These are phyloP conservation scores for Eucalyptus sp. DNA, from an alignment of 345 rosid species.

Conservation along the genomic window DNA sequence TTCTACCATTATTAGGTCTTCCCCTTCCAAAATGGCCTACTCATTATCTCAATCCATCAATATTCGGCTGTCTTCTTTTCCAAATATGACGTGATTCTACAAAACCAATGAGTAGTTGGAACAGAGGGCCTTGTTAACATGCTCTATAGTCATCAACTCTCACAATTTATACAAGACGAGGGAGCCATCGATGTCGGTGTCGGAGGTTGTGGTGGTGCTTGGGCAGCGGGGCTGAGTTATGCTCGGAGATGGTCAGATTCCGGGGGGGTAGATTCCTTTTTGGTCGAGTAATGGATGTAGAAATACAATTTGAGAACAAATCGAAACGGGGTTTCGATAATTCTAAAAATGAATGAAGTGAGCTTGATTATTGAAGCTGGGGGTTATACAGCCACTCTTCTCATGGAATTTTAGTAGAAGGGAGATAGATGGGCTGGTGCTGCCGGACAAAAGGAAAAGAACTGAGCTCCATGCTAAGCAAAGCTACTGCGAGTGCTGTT, in stretches of 20 bases:
- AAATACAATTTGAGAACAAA: neutral
- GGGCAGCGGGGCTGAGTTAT: neutral
- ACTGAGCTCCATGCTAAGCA: neutral
- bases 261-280: neutral
- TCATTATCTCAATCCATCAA: neutral
- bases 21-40: slow-evolving; percentile 4
- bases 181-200: neutral
- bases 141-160: neutral
- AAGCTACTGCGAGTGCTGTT: neutral
- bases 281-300: neutral
- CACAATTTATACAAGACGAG: neutral
- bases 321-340: neutral
- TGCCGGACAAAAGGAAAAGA: neutral
- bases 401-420: neutral
- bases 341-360: neutral
- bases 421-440: neutral
- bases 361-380: neutral
- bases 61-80: neutral
- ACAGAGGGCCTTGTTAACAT: neutral
- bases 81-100: neutral
- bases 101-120: neutral
- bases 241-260: no score
- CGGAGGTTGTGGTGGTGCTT: neutral
- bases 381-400: neutral
- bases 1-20: slow-evolving; percentile 11